Percentiles rank a stretch among this genome's conserved stretches.
These are phyloP conservation scores for Kondoa subrosea DNA, from an alignment of 768 basidiomycete species.

Conservation along the genomic window DNA sequence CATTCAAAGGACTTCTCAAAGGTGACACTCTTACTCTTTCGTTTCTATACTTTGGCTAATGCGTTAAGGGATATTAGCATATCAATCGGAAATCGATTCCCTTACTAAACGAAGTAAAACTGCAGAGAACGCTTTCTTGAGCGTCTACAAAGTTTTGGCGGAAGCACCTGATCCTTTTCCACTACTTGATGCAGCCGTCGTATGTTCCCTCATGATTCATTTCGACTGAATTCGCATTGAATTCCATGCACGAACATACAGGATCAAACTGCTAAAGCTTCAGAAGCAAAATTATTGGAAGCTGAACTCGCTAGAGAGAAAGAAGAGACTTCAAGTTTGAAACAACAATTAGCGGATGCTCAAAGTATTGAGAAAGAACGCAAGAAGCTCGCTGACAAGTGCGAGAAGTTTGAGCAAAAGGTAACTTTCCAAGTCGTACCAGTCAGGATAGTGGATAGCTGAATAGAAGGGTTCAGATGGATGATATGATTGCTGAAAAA, in stretches of 20 bases:
- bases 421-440: conserved; percentile 7
- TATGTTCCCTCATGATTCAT: conserved; percentile 35
- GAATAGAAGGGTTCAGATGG: conserved; percentile 49
- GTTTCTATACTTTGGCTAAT: background rate
- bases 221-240: background rate
- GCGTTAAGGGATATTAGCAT: conserved; percentile 41
- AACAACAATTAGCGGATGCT: conserved; percentile 41
- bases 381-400: conserved; percentile 24
- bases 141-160: conserved; percentile 84
- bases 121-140: conserved; percentile 91
- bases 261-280: conserved; percentile 85
- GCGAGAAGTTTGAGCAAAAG: conserved; percentile 25
- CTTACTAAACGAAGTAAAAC: conserved; percentile 81
- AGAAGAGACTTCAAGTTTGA: conserved; percentile 68
- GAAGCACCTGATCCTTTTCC: conserved; percentile 98
- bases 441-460: background rate
- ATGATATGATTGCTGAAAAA: conserved; percentile 72
- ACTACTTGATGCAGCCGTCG: conserved; percentile 80
- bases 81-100: conserved; percentile 89
- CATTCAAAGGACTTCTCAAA: conserved; percentile 81
- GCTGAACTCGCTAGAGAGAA: conserved; percentile 52
- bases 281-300: conserved; percentile 63
- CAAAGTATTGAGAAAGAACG: conserved; percentile 26
- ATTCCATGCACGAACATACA: conserved; percentile 28
- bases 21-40: conserved; percentile 34